Conservation (phyloP, 805 yeast genomes). For the Suhomyces xylopsoci region DNA sequence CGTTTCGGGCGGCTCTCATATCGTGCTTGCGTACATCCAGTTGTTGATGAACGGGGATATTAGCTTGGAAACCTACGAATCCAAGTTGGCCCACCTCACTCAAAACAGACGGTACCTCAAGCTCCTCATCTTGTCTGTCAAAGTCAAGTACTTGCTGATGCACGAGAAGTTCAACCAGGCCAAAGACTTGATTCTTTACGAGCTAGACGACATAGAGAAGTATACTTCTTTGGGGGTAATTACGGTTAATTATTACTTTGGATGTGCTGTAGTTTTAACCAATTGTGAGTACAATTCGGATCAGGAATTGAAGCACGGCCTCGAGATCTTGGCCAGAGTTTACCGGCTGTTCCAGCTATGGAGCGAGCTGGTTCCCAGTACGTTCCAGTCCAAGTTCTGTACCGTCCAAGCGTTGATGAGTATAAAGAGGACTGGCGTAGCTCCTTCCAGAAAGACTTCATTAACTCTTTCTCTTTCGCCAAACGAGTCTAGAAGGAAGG, state of each 20-base stretch:
- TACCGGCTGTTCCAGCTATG: slow-evolving; percentile 25
- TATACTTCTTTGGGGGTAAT: slow-evolving; percentile 7
- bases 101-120: not conserved
- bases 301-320: slow-evolving; percentile 13
- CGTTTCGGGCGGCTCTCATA: not conserved
- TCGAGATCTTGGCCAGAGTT: not conserved
- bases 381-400: slow-evolving; percentile 37
- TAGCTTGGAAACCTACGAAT: slow-evolving; percentile 8
- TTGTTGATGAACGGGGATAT: slow-evolving; percentile 10
- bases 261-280: slow-evolving; percentile 14
- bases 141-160: slow-evolving; percentile 9
- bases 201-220: slow-evolving; percentile 17
- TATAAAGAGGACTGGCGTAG: not conserved
- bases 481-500: not conserved
- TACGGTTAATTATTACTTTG: slow-evolving; percentile 17
- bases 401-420: slow-evolving; percentile 30
- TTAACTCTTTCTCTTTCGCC: not conserved
- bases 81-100: not conserved
- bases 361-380: slow-evolving; percentile 32
- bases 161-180: slow-evolving; percentile 18
- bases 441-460: not conserved
- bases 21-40: not conserved
- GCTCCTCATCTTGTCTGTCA: slow-evolving; percentile 4
- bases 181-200: slow-evolving; percentile 9
- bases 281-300: slow-evolving; percentile 6